Conservation (phyloP, 1,284 basidiomycete genomes). For the Rhodotorula sp. region DNA sequence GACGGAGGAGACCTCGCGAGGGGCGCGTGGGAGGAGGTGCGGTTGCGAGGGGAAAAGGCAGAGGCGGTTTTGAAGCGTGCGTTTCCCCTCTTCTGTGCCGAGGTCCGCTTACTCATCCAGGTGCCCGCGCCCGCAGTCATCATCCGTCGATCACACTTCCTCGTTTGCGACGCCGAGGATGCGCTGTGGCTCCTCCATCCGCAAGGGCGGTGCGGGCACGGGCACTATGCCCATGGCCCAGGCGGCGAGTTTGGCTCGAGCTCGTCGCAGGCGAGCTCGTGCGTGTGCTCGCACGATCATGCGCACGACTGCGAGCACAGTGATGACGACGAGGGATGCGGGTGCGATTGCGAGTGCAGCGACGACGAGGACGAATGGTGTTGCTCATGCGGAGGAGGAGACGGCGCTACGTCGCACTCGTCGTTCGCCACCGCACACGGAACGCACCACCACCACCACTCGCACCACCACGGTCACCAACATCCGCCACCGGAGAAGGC, state of each 20-base stretch:
- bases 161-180: constrained; percentile 40
- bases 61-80: constrained; percentile 33
- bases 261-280: constrained; percentile 1
- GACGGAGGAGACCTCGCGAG: constrained; percentile 16
- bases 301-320: constrained; percentile 17
- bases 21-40: constrained; percentile 34
- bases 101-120: not conserved
- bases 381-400: constrained; percentile 2
- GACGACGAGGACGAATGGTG: constrained; percentile 3
- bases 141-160: constrained; percentile 32
- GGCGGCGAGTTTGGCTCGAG: constrained; percentile 14
- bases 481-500: constrained; percentile 13
- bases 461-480: constrained; percentile 9
- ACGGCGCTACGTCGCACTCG: constrained; percentile 2
- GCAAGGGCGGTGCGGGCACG: constrained; percentile 13
- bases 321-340: constrained; percentile 3
- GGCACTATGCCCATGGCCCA: not conserved
- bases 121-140: constrained; percentile 10
- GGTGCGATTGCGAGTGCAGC: constrained; percentile 1
- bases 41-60: constrained; percentile 28
- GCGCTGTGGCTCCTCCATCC: constrained; percentile 39
- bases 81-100: not conserved
- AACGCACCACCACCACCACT: constrained; percentile 4
- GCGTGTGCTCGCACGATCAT: constrained; percentile 14
- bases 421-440: constrained; percentile 2